phyloP scores from a whole-genome alignment of 371 early-diverging fungal species.

The Rhizomucor pusillus region DNA sequence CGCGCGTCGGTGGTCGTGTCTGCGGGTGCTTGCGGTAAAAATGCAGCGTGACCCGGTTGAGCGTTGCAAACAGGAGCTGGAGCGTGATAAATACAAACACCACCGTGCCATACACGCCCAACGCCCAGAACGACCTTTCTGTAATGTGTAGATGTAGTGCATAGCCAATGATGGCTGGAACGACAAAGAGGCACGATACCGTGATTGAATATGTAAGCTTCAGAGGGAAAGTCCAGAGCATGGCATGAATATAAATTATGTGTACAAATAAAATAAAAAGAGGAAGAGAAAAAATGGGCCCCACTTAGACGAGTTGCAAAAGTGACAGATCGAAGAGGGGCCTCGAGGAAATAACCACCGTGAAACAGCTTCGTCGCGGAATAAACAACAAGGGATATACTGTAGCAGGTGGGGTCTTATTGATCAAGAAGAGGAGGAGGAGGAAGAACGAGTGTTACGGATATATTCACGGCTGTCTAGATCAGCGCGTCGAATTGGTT shows the following conservation, averaged over 20 bases:
- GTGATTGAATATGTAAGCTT: conserved; percentile 39
- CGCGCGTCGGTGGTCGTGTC: conserved; percentile 19
- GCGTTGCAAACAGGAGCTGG: conserved; percentile 40
- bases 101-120: conserved; percentile 44
- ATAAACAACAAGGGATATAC: background rate
- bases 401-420: too few species aligned
- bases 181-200: conserved; percentile 40
- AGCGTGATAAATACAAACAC: conserved; percentile 39
- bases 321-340: background rate
- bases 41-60: conserved; percentile 30
- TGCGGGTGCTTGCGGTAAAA: conserved; percentile 12
- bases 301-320: background rate
- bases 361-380: background rate
- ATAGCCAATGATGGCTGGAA: conserved; percentile 47
- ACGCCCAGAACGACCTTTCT: conserved; percentile 26
- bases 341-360: background rate
- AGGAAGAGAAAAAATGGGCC: background rate
- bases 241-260: background rate
- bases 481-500: conserved; percentile 91
- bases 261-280: background rate
- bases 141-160: conserved; percentile 30
- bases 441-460: too few species aligned
- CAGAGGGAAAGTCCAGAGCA: conserved; percentile 38
- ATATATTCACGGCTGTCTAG: conserved; percentile 49
- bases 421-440: too few species aligned